phyloP scores from a whole-genome alignment of 768 basidiomycete species.

The Ramaria sp. region DNA sequence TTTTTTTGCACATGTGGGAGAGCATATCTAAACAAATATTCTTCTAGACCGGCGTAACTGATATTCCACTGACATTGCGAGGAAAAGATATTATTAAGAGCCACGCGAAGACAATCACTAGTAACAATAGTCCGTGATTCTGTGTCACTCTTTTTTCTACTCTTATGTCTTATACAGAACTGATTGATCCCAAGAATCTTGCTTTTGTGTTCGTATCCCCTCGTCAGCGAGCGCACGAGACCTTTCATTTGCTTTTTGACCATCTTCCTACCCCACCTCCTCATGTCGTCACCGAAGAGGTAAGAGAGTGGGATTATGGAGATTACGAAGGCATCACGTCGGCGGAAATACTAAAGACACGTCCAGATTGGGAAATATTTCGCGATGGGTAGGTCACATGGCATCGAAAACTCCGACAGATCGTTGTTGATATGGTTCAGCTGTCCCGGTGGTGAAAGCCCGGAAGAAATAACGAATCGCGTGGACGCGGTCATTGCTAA shows the following conservation, averaged over 20 bases:
- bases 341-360: conserved; percentile 62
- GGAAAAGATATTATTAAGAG: conserved; percentile 64
- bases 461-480: conserved; percentile 64
- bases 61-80: conserved; percentile 74
- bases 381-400: conserved; percentile 51
- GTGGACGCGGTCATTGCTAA: conserved; percentile 69
- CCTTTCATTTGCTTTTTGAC: conserved; percentile 72
- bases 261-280: conserved; percentile 34
- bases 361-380: conserved; percentile 73
- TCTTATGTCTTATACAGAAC: conserved; percentile 28
- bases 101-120: conserved; percentile 57
- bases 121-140: conserved; percentile 47
- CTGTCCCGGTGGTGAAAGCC: conserved; percentile 83
- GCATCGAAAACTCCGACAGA: neutral
- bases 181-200: conserved; percentile 72
- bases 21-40: too few species aligned
- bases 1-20: too few species aligned
- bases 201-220: conserved; percentile 75
- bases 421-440: conserved; percentile 26
- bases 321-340: conserved; percentile 76
- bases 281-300: conserved; percentile 53
- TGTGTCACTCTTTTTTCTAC: neutral
- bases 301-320: conserved; percentile 86
- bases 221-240: conserved; percentile 74
- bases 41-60: conserved; percentile 68